Evolutionary conservation across 371 early-diverging fungal genomes (phyloP).

Genomic region (Mucor piriformis): DNA sequence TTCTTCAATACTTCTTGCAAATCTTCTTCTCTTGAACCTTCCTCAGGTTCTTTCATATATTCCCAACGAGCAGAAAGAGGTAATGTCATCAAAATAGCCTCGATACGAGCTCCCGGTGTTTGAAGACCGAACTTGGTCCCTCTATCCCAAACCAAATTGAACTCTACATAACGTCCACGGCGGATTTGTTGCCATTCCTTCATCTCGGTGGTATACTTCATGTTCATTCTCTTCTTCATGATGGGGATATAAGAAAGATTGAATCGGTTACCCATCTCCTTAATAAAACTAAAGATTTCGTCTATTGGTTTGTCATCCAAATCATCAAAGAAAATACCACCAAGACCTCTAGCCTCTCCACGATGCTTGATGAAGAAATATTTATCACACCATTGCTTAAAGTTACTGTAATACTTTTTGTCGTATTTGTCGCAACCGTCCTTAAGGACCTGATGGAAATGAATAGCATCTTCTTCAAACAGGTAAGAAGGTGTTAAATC

Average conservation of each 20-base stretch:
- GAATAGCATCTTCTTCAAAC: slow-evolving; percentile 75
- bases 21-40: slow-evolving; percentile 70
- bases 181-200: slow-evolving; percentile 84
- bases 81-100: slow-evolving; percentile 82
- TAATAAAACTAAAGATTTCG: slow-evolving; percentile 69
- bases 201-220: slow-evolving; percentile 65
- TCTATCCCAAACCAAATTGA: slow-evolving; percentile 83
- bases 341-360: slow-evolving; percentile 80
- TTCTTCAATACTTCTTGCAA: slow-evolving; percentile 78
- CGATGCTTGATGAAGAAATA: slow-evolving; percentile 81
- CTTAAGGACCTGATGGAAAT: slow-evolving; percentile 80
- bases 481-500: slow-evolving; percentile 82
- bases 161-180: slow-evolving; percentile 87
- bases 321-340: slow-evolving; percentile 90
- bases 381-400: slow-evolving; percentile 84
- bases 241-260: slow-evolving; percentile 78
- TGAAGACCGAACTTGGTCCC: slow-evolving; percentile 88
- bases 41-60: slow-evolving; percentile 73
- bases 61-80: slow-evolving; percentile 86
- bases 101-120: slow-evolving; percentile 83
- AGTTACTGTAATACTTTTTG: slow-evolving; percentile 64
- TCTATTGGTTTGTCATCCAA: slow-evolving; percentile 67
- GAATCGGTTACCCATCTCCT: slow-evolving; percentile 73
- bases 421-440: slow-evolving; percentile 78
- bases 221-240: slow-evolving; percentile 64